Percentiles rank a stretch among this genome's conserved stretches.
Evolutionary conservation across 495 filamentous ascomycete species (phyloP).

Genomic region (Darksidea phi): DNA sequence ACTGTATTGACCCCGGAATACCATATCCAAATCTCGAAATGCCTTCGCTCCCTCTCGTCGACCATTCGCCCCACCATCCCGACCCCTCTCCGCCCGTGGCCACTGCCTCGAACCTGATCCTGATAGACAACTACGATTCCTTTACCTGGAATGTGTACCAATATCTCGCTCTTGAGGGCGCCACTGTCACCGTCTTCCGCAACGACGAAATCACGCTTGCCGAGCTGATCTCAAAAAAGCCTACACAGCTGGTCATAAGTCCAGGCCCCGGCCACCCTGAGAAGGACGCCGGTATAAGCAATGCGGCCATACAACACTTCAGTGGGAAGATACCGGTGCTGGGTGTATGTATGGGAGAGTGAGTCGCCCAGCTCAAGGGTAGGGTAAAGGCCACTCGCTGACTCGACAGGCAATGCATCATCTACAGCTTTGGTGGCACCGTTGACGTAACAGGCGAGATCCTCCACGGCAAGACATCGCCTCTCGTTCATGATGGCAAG

Average conservation of each 20-base stretch:
- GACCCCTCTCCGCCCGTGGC: conserved; percentile 63
- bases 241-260: conserved; percentile 91
- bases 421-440: conserved; percentile 82
- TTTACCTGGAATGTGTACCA: conserved; percentile 99
- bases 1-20: too few relatives aligned
- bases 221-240: conserved; percentile 74
- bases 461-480: conserved; percentile 93
- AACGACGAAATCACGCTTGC: conserved; percentile 89
- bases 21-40: too few relatives aligned
- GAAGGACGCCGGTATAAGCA: conserved; percentile 88
- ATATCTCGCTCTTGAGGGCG: conserved; percentile 91
- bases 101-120: conserved; percentile 82
- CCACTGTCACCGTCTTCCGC: conserved; percentile 79
- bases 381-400: conserved; percentile 7
- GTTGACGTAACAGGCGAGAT: conserved; percentile 95
- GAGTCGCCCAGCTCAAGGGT: conserved; percentile 42
- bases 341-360: conserved; percentile 97
- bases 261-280: conserved; percentile 90
- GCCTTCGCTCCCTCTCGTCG: conserved; percentile 55
- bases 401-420: conserved; percentile 78
- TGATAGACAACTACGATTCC: conserved; percentile 99
- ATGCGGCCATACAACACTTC: conserved; percentile 85
- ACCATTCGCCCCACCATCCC: conserved; percentile 83
- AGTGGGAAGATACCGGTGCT: conserved; percentile 96
- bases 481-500: conserved; percentile 80